Evolutionary conservation across 225 moss, liverwort and hornwort species (phyloP).

Genomic region (Thuidium tamariscinum): DNA sequence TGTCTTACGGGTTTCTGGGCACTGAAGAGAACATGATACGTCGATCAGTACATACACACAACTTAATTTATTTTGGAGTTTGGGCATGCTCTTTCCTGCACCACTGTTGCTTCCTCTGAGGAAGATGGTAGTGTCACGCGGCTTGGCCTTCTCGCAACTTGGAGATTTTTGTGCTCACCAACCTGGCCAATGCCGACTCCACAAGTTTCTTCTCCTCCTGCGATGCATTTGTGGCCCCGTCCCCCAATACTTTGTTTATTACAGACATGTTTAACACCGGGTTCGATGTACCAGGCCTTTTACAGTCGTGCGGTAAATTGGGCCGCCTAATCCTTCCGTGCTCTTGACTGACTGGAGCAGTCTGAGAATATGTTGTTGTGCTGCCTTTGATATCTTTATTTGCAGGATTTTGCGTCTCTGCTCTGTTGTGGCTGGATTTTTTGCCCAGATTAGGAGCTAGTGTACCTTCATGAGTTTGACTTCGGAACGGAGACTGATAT

Average conservation of each 20-base stretch:
- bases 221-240: background rate
- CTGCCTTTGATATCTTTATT: background rate
- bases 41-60: background rate
- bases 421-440: background rate
- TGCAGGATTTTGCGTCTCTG: background rate
- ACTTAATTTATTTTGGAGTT: background rate
- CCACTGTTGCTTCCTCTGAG: background rate
- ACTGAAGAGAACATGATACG: background rate
- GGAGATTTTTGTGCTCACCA: constrained; percentile 18
- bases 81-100: background rate
- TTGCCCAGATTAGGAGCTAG: background rate
- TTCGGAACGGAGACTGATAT: constrained; percentile 1
- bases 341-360: background rate
- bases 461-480: background rate
- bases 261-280: background rate
- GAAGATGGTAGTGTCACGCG: background rate
- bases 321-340: background rate
- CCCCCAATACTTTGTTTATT: constrained; percentile 4
- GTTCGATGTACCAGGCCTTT: background rate
- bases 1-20: background rate
- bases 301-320: background rate
- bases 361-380: background rate
- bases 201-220: constrained; percentile 13
- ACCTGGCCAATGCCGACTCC: constrained; percentile 10
- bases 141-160: constrained; percentile 8